Base-by-base conservation (phyloP, 1,284 basidiomycete genomes). In the Paramarasmius palmivorus region DNA sequence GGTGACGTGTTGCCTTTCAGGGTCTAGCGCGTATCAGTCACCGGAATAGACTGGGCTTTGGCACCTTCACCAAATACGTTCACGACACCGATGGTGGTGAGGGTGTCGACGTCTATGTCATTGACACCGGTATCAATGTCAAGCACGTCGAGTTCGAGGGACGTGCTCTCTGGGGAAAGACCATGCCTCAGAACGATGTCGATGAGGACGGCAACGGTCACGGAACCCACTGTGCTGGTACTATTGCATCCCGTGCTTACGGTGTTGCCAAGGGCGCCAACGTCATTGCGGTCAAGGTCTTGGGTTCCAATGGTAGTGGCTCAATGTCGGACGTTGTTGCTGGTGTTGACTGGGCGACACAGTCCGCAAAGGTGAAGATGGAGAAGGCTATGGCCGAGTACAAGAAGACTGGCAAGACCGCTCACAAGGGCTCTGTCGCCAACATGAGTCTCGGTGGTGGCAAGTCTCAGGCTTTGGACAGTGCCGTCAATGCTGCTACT, bases 381-480 rank as follows among this genome's bases (percentile, higher is more conserved):
- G 71, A 69, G 29, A 79, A 78, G 20, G 86, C 91, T 39, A 76
- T 75, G 19, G 79, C 79, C 14, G 88, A 93, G 71, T 69, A 84
- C 62, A 80, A 74, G 54, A 74, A 70, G 3, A 81, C 79, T n/a
- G 86, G 87, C 52, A 83, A 79, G 67, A 88, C 87, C 58, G 78
- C 76, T 57, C 88, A 93, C 80, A 95, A 95, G 78, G 96, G 96
- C 36, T 96, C 95, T 37, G 95, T 98, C 61, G 94, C 92, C 57
- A 98, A 96, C 82, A 98, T 99, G 96, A 93, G 89, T 68, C 88
- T 99, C 52, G 96, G 96, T 60, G 96, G 96, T 66, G 93, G 93
- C 63, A 96, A 95, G 78, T 94, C 93, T n/a, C 80, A 77, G 38
- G 83, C 92, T 41, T 82, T 98, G 53, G 93, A 99, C 65, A 79